Evolutionary conservation across 2,329 filamentous ascomycete genomes (phyloP), one percentile per base, ranked within the genome.

Genomic region (Periconia macrospinosa): DNA sequence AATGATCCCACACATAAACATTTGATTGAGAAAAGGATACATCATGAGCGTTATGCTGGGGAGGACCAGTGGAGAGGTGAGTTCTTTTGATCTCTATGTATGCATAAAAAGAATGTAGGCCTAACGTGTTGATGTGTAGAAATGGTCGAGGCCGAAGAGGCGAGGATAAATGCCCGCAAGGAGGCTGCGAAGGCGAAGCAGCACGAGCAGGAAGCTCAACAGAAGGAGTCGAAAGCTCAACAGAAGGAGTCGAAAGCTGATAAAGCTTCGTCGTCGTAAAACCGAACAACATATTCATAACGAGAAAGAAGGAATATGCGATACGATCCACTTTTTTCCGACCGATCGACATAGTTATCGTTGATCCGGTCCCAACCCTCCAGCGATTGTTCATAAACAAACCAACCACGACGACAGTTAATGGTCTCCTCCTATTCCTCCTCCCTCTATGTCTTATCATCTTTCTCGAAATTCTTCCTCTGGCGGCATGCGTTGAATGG

Each of bases 11-110:
- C 88, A 76, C 90, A 92, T 76, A 89, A 91, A 82, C 81, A 89
- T 66, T 72, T 92, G 62, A 90, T 95, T 62, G 90, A 95, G 83
- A 93, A 92, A 85, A 86, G 81, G 78, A 84, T 94, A 50, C 90
- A 95, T 74, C 90, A 92, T 78, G 91, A 95, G 80, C 82, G 90
- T 59, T 94, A 95, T 74, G 83, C 87, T 71, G 90, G 91, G 43
- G 90, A 96, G 78, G 92, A 97, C 75, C 82, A 97, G 67, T 99
- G 94, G 94, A 94, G 86, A 80, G 88, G 87, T 89, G 76, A 71
- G 85, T 56, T 55, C 54, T 60, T 61, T 56, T 50, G 59, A 47
- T 13, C 2, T 19, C 20, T 2, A 19, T 61, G 51, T 18, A 44
- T 51, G 53, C 27, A 27, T 27, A 33, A 47, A 11, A 46, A 33